These are phyloP conservation scores for Lachnellula hyalina DNA, from an alignment of 2,329 filamentous ascomycete genomes.

Conservation along the genomic window DNA sequence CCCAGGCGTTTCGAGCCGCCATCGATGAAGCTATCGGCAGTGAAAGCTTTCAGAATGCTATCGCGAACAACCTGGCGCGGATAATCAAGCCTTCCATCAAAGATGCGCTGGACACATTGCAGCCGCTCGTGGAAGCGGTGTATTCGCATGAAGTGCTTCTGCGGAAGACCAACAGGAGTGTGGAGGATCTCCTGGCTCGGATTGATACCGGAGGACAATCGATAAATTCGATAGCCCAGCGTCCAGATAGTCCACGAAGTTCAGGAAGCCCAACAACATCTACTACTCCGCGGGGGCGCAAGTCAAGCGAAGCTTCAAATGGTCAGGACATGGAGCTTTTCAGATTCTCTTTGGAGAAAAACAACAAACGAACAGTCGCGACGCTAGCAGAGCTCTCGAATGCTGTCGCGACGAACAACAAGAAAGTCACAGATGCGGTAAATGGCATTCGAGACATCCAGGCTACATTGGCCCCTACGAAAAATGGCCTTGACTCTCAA, in stretches of 20 bases:
- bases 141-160: slow-evolving; percentile 29
- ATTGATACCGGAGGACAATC: slow-evolving; percentile 20
- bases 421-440: slow-evolving; percentile 18
- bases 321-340: slow-evolving; percentile 14
- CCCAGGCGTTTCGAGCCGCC: slow-evolving; percentile 22
- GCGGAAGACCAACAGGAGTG: slow-evolving; percentile 28
- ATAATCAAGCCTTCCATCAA: slow-evolving; percentile 30
- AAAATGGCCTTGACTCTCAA: slow-evolving; percentile 18
- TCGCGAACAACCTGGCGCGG: slow-evolving; percentile 28
- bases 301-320: slow-evolving; percentile 3
- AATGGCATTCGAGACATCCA: slow-evolving; percentile 19
- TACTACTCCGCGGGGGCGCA: slow-evolving; percentile 3
- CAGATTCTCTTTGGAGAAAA: slow-evolving; percentile 18
- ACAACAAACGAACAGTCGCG: slow-evolving; percentile 18
- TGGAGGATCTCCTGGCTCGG: slow-evolving; percentile 26
- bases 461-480: slow-evolving; percentile 14
- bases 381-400: slow-evolving; percentile 24
- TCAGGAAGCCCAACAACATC: slow-evolving; percentile 5
- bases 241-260: neutral
- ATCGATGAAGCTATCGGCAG: slow-evolving; percentile 28
- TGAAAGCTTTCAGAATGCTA: slow-evolving; percentile 28
- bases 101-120: slow-evolving; percentile 29
- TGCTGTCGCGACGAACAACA: slow-evolving; percentile 22
- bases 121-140: slow-evolving; percentile 31
- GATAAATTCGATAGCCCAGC: neutral